Evolutionary conservation across 768 basidiomycete genomes (phyloP).

Genomic region (Omphalotus guepiniiformis): DNA sequence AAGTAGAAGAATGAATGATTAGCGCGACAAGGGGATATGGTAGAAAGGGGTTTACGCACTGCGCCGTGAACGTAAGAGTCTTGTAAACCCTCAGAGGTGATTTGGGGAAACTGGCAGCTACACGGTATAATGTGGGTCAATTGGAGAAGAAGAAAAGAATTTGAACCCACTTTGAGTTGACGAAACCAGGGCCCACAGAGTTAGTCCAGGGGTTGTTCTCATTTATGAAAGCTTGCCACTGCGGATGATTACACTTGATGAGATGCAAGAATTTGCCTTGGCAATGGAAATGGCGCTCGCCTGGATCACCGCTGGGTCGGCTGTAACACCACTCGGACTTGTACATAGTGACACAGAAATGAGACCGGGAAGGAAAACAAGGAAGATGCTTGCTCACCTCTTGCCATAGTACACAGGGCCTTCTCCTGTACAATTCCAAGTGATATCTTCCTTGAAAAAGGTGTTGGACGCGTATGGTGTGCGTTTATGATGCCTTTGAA

Average conservation of each 20-base stretch:
- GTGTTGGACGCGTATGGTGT: conserved; percentile 48
- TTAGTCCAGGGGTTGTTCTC: conserved; percentile 38
- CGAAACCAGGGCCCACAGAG: conserved; percentile 40
- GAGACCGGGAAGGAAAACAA: neutral
- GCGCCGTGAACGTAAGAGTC: conserved; percentile 42
- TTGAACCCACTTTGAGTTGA: conserved; percentile 34
- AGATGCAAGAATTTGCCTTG: neutral
- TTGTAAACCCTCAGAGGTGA: conserved; percentile 39
- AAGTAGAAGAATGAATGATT: neutral
- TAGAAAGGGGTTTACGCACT: conserved; percentile 19
- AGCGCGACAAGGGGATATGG: neutral
- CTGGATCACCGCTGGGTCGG: conserved; percentile 7
- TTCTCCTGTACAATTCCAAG: conserved; percentile 39
- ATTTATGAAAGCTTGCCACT: conserved; percentile 41
- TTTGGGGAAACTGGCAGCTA: conserved; percentile 49
- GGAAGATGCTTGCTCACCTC: conserved; percentile 9
- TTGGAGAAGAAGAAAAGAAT: neutral
- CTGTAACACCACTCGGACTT: neutral
- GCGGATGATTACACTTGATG: neutral
- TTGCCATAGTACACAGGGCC: conserved; percentile 30
- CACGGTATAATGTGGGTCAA: neutral
- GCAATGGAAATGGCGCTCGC: neutral
- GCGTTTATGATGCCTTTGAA: conserved; percentile 51
- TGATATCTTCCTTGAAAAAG: conserved; percentile 43
- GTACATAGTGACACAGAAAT: neutral